Percentiles rank a stretch among this genome's conserved stretches.
Evolutionary conservation across 768 basidiomycete genomes (phyloP).

Genomic region (Rhizopogon rudus): DNA sequence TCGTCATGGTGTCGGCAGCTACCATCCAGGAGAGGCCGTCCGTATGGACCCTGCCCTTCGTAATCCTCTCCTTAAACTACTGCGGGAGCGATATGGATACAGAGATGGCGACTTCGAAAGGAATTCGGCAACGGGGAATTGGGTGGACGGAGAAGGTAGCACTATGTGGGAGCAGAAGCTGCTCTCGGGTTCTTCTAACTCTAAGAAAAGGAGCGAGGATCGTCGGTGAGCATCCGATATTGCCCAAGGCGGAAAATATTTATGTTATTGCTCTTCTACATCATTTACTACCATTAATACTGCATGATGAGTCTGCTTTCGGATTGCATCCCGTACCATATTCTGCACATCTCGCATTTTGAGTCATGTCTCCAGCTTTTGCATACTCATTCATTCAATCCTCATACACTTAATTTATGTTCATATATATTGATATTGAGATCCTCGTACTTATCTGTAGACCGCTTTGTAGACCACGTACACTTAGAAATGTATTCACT

Average conservation of each 20-base stretch:
- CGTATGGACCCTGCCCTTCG: conserved; percentile 87
- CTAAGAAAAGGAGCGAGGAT: conserved; percentile 34
- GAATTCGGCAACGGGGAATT: conserved; percentile 55
- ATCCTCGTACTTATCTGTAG: not conserved
- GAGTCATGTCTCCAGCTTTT: not conserved
- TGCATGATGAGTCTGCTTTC: not conserved
- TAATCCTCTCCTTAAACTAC: conserved; percentile 69
- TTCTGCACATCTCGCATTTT: not conserved
- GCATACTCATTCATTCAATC: not conserved
- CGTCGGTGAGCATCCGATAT: conserved; percentile 24
- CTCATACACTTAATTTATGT: not conserved
- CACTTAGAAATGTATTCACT: not conserved
- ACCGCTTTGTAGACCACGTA: not conserved
- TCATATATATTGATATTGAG: not conserved
- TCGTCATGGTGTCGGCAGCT: conserved; percentile 75
- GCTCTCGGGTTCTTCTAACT: conserved; percentile 30
- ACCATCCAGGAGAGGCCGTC: conserved; percentile 78
- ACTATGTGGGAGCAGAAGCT: conserved; percentile 58
- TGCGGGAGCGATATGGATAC: conserved; percentile 72
- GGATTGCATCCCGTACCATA: conserved; percentile 2
- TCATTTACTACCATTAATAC: not conserved
- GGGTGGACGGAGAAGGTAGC: conserved; percentile 65
- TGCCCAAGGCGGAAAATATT: not conserved
- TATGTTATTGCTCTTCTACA: not conserved
- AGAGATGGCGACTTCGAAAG: conserved; percentile 85